Conservation (phyloP, 352 stramenopile genomes). For the Phytophthora fragariaefolia region DNA sequence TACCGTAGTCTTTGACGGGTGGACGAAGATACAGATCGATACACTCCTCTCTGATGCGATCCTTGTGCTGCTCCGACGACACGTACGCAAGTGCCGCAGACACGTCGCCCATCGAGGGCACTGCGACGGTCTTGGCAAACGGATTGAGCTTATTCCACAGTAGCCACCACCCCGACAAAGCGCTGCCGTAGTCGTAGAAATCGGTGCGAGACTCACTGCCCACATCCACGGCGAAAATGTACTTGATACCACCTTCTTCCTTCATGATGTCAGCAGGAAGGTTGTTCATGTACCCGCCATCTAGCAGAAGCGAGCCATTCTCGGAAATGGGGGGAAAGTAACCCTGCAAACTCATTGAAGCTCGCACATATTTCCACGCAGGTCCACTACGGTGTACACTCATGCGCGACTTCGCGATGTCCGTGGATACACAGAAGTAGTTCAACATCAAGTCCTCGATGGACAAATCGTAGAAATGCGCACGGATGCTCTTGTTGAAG, state of each 20-base stretch:
- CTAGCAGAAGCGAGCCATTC: conserved; percentile 85
- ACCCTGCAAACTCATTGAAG: conserved; percentile 92
- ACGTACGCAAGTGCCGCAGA: conserved; percentile 89
- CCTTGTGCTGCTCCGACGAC: conserved; percentile 90
- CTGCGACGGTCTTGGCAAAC: conserved; percentile 85
- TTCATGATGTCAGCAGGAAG: conserved; percentile 93
- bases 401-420: conserved; percentile 91
- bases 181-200: conserved; percentile 83
- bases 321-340: conserved; percentile 93
- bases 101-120: conserved; percentile 94
- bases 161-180: conserved; percentile 91
- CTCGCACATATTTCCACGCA: conserved; percentile 92
- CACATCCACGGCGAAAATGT: conserved; percentile 92
- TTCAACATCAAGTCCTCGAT: conserved; percentile 93
- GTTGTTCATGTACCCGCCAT: conserved; percentile 95
- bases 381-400: conserved; percentile 86
- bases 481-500: conserved; percentile 84
- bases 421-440: conserved; percentile 93
- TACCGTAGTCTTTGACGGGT: conserved; percentile 89
- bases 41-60: conserved; percentile 82
- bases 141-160: conserved; percentile 93
- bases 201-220: conserved; percentile 78
- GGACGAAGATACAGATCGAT: conserved; percentile 91
- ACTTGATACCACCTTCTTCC: conserved; percentile 88
- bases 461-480: conserved; percentile 75